Percentiles rank a stretch among this genome's conserved stretches.
phyloP scores from a whole-genome alignment of 2,329 filamentous ascomycete genomes.

The Hymenoscyphus albidus region DNA sequence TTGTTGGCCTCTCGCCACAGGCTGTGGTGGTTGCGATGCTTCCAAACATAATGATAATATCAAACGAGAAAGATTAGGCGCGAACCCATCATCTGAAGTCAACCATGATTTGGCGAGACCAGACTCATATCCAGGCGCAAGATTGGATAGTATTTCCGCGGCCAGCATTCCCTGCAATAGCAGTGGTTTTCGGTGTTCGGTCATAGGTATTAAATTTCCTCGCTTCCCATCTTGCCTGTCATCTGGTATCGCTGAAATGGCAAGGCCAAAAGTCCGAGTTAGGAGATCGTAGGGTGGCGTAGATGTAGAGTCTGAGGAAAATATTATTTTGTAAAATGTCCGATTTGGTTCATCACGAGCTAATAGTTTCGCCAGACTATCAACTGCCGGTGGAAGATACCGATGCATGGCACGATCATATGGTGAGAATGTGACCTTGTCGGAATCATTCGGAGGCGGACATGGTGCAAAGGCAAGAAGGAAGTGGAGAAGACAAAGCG shows the following conservation, averaged over 20 bases:
- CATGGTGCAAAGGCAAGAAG: conserved; percentile 84
- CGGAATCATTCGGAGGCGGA: conserved; percentile 58
- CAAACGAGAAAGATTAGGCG: conserved; percentile 72
- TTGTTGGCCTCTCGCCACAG: conserved; percentile 35
- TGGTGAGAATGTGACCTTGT: conserved; percentile 68
- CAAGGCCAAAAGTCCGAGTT: conserved; percentile 80
- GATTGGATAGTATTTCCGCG: conserved; percentile 78
- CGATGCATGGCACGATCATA: conserved; percentile 80
- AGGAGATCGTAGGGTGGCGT: conserved; percentile 71
- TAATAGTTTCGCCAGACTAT: conserved; percentile 85
- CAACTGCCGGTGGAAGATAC: conserved; percentile 85
- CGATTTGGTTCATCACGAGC: conserved; percentile 92
- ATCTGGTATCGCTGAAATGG: conserved; percentile 81
- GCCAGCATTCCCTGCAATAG: conserved; percentile 89
- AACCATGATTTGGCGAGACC: conserved; percentile 77
- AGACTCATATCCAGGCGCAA: conserved; percentile 68
- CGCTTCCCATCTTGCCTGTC: conserved; percentile 51
- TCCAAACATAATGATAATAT: conserved; percentile 62
- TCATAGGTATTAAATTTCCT: conserved; percentile 58
- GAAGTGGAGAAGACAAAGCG: conserved; percentile 81
- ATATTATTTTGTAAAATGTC: conserved; percentile 76
- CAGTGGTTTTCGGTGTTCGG: conserved; percentile 81
- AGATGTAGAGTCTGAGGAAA: conserved; percentile 65
- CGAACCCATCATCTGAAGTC: conserved; percentile 77
- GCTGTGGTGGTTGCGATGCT: conserved; percentile 50